Base-by-base conservation (phyloP, 208 protist genomes). In the Trypanosoma mega region DNA sequence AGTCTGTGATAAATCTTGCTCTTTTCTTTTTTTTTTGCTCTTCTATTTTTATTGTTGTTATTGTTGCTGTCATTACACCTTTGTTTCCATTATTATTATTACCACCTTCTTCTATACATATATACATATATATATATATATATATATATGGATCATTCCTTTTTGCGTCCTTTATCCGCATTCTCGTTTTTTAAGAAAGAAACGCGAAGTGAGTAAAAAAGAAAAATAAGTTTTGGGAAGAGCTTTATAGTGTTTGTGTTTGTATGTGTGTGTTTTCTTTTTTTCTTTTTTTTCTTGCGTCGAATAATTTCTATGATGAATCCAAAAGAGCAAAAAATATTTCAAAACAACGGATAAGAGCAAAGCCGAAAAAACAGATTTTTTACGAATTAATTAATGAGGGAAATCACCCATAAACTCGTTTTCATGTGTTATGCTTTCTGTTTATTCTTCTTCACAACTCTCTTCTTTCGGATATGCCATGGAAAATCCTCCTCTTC, bases 1-100 rank as follows among this genome's bases (percentile, higher is more conserved):
- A 6, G 34, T 39, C 12, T 12, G 26, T 50, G 11, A 12, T 50
- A 24, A 14, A 14, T 14, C 14, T 12, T 50, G 11, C 6, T 30
- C 45, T 11, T 30, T 50, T 50, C 8, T n/a, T 12, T 24, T 14
- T 6, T 50, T 14, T 14, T 73, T 24, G 20, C 11, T 26, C 46
- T 31, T 59, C 53, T 18, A 39, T 39, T 39, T 16, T 39, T 39
- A 39, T 39, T 39, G 12, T 39, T 39, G 12, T 39, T 39, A 39
- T 39, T 39, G 12, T 39, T 39, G 12, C 12, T 39, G 12, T 39
- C 12, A 39, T 39, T 39, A 16, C 9, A 20, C 46, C 8, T 46
- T 58, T 58, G 14, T 34, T 51, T 51, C 12, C 39, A 55, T 64
- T 53, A 55, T 34, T 55, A 30, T 56, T 57, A 34, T 34, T 55